phyloP scores from a whole-genome alignment of 1,284 basidiomycete genomes.

The Ustilago vetiveriae region DNA sequence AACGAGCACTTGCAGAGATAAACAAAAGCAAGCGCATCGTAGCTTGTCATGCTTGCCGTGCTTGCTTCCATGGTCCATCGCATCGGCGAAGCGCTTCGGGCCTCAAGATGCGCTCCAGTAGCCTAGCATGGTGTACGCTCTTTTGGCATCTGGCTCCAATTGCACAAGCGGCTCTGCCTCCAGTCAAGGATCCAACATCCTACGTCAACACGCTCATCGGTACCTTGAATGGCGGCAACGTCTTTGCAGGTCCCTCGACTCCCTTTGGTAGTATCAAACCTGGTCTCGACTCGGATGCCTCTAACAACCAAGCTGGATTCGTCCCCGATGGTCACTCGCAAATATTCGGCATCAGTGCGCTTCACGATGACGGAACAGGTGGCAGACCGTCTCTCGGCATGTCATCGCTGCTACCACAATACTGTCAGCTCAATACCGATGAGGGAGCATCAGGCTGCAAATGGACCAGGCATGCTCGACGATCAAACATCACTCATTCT shows the following conservation, averaged over 20 bases:
- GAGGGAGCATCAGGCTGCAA: slow-evolving; percentile 25
- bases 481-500: slow-evolving; percentile 5
- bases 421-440: slow-evolving; percentile 27
- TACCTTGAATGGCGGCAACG: slow-evolving; percentile 39
- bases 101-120: neutral
- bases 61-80: no score
- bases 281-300: slow-evolving; percentile 23
- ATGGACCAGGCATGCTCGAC: slow-evolving; percentile 11
- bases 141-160: neutral
- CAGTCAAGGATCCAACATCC: slow-evolving; percentile 12
- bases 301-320: slow-evolving; percentile 37
- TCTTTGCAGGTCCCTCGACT: slow-evolving; percentile 30
- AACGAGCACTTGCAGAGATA: no score
- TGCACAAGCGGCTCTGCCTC: neutral
- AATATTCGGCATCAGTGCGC: slow-evolving; percentile 32
- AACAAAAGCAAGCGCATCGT: no score
- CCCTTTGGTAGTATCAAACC: slow-evolving; percentile 45
- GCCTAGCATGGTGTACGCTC: neutral
- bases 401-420: slow-evolving; percentile 35
- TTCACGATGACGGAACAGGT: slow-evolving; percentile 43
- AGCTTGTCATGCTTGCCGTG: no score
- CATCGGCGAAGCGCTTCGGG: no score
- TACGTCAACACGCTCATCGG: slow-evolving; percentile 36
- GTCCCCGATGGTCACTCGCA: slow-evolving; percentile 20
- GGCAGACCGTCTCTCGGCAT: slow-evolving; percentile 27